Conservation (phyloP, 176 grass and related monocot species). For the maize (Zea mays) region DNA sequence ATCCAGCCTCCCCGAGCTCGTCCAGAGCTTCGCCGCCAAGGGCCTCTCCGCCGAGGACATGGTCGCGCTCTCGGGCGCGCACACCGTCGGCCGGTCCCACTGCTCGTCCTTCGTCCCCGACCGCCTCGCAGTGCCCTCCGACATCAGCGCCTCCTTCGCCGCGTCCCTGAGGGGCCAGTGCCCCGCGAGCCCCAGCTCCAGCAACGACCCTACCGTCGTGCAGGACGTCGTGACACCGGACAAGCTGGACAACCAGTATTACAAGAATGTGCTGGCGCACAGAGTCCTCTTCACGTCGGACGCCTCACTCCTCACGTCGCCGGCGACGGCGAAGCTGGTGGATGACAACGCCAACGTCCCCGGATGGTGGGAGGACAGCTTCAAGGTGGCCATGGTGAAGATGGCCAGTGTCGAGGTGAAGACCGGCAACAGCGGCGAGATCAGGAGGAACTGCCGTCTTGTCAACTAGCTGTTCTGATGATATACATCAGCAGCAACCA, state of each 20-base stretch:
- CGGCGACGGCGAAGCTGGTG: not conserved
- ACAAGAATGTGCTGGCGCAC: conserved; percentile 28
- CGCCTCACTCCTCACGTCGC: conserved; percentile 17
- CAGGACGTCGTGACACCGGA: conserved; percentile 34
- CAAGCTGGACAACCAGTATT: conserved; percentile 44
- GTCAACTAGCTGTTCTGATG: conserved; percentile 21
- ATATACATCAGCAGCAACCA: no score
- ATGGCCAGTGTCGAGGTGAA: no score
- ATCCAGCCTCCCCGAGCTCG: not conserved
- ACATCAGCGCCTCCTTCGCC: not conserved
- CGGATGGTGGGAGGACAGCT: no score
- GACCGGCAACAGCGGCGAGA: conserved; percentile 16
- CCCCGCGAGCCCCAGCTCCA: conserved; percentile 7
- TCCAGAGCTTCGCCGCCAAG: conserved; percentile 32
- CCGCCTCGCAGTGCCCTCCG: not conserved
- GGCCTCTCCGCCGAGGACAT: conserved; percentile 36
- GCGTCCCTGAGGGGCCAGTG: not conserved
- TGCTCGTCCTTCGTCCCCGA: conserved; percentile 48
- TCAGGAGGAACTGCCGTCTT: conserved; percentile 30
- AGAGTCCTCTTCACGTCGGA: conserved; percentile 46
- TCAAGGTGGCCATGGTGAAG: no score
- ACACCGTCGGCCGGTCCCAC: conserved; percentile 45
- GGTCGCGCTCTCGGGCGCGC: conserved; percentile 50
- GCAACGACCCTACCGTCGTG: conserved; percentile 37
- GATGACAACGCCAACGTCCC: not conserved